These are phyloP conservation scores for Pythium vanterpoolii DNA, from an alignment of 352 stramenopile genomes.

Conservation along the genomic window DNA sequence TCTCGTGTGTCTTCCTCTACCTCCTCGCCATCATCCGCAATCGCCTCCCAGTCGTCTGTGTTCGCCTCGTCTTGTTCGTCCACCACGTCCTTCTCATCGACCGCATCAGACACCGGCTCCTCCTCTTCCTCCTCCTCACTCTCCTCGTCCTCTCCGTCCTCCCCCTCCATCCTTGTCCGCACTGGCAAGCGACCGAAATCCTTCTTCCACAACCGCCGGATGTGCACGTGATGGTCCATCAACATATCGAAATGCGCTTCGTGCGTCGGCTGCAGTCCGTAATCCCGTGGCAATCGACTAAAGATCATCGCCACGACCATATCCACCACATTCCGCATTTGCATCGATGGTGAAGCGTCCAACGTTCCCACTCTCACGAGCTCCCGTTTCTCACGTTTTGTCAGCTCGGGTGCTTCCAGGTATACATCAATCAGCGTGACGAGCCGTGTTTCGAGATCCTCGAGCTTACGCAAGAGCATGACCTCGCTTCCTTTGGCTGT, in stretches of 20 bases:
- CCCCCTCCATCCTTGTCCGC: neutral
- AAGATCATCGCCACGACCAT: conserved; percentile 88
- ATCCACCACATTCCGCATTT: conserved; percentile 66
- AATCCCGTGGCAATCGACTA: conserved; percentile 70
- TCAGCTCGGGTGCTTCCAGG: conserved; percentile 52
- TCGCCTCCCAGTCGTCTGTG: conserved; percentile 11
- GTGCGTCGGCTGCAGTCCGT: conserved; percentile 40
- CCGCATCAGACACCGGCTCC: neutral
- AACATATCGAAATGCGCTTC: conserved; percentile 76
- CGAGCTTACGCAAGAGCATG: conserved; percentile 70
- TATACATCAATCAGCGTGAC: conserved; percentile 54
- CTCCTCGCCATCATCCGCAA: conserved; percentile 20
- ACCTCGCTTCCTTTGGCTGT: conserved; percentile 31
- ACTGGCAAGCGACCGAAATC: conserved; percentile 77
- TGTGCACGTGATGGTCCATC: conserved; percentile 75
- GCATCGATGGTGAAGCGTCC: conserved; percentile 15
- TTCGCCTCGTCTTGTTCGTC: conserved; percentile 12
- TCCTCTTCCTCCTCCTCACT: conserved; percentile 2
- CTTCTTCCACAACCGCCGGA: conserved; percentile 76
- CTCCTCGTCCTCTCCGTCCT: conserved; percentile 5
- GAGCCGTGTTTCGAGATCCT: conserved; percentile 76
- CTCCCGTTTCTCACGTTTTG: conserved; percentile 16
- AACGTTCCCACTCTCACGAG: conserved; percentile 16
- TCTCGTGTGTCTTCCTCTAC: conserved; percentile 6
- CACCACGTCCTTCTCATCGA: conserved; percentile 11